Percentiles rank a stretch among this genome's conserved stretches.
Evolutionary conservation across 345 rosid species (phyloP).

Genomic region (Laguncularia racemosa): DNA sequence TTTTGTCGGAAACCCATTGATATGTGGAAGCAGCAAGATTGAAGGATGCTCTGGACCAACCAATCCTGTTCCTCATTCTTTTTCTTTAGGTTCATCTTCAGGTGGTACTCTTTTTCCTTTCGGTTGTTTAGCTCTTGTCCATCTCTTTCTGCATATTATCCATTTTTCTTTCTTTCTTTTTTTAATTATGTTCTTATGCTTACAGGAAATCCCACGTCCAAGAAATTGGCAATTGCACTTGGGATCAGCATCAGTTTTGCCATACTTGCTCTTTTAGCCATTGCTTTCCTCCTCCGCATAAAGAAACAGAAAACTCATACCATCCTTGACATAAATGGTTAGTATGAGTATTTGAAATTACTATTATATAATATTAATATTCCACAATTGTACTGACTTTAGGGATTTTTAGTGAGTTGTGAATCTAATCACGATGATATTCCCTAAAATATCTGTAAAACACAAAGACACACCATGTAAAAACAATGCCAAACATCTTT

Average conservation of each 20-base stretch:
- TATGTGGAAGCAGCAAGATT: slow-evolving; percentile 49
- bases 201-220: slow-evolving; percentile 46
- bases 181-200: slow-evolving; percentile 2
- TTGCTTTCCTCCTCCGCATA: slow-evolving; percentile 48
- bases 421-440: no score
- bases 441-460: no score
- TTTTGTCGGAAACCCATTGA: slow-evolving; percentile 72
- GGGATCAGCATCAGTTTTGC: slow-evolving; percentile 59
- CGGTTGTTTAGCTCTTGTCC: background rate
- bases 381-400: background rate
- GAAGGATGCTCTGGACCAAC: slow-evolving; percentile 61
- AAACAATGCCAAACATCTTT: no score
- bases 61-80: slow-evolving; percentile 38
- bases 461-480: no score
- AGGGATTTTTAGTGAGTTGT: background rate
- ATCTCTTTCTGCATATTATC: background rate
- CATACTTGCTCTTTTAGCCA: slow-evolving; percentile 32
- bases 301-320: slow-evolving; percentile 35
- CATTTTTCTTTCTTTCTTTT: background rate
- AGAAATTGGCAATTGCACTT: slow-evolving; percentile 58
- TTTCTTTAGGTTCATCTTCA: slow-evolving; percentile 43
- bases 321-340: slow-evolving; percentile 46
- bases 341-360: slow-evolving; percentile 8
- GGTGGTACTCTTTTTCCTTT: slow-evolving; percentile 22
- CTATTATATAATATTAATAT: background rate